These are phyloP conservation scores for Astrephomene gubernaculifera DNA, from an alignment of 139 green algal genomes.

Conservation along the genomic window DNA sequence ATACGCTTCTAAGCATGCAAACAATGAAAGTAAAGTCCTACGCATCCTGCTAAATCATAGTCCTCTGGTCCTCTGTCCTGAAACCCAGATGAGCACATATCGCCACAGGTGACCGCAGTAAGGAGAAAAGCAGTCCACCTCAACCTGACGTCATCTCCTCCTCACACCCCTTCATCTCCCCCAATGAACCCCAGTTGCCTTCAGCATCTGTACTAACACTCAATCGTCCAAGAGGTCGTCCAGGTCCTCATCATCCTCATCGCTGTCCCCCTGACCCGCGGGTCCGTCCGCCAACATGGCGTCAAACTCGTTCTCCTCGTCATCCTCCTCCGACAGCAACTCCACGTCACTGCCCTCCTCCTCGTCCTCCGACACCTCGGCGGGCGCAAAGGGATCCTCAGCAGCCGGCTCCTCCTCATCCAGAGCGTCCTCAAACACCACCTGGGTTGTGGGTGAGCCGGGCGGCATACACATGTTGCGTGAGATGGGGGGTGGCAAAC, in stretches of 20 bases:
- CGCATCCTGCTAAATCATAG: too few species aligned
- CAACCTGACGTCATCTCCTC: too few species aligned
- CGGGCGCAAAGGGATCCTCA: slow-evolving; percentile 48
- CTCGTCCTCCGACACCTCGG: not conserved
- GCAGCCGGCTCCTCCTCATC: slow-evolving; percentile 53
- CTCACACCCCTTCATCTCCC: too few species aligned
- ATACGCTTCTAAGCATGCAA: too few species aligned
- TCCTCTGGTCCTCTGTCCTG: too few species aligned
- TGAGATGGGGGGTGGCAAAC: too few species aligned
- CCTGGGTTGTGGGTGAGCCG: slow-evolving; percentile 33
- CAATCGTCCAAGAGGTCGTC: slow-evolving; percentile 13
- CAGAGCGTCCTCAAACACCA: slow-evolving; percentile 52
- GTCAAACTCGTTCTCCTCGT: slow-evolving; percentile 47
- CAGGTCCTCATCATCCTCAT: slow-evolving; percentile 29
- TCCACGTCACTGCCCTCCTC: slow-evolving; percentile 5
- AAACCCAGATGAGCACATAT: not conserved
- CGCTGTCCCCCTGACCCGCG: not conserved
- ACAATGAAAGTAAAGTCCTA: too few species aligned
- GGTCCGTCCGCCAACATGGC: slow-evolving; percentile 25
- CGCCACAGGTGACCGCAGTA: not conserved
- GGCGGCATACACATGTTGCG: too few species aligned
- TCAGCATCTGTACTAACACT: too few species aligned
- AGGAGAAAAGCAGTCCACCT: not conserved
- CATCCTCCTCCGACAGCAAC: slow-evolving; percentile 5
- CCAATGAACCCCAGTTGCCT: not conserved